Conservation (phyloP, 768 basidiomycete genomes). For the Gyrodon lividus region DNA sequence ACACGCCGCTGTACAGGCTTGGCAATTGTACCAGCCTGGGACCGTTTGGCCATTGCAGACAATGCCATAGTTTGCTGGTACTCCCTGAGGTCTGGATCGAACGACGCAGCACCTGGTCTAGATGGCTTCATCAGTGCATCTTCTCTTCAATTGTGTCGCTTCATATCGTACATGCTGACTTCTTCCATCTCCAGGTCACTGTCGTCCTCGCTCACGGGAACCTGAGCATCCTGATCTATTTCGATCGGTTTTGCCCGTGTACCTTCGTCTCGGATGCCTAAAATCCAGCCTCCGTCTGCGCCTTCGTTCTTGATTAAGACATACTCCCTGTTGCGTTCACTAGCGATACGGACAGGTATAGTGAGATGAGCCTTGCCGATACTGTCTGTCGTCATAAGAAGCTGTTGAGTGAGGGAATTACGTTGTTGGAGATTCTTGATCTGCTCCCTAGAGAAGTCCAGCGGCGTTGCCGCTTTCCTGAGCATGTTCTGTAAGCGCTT, state of each 20-base stretch:
- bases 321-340: conserved; percentile 93
- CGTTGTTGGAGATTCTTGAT: conserved; percentile 88
- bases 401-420: conserved; percentile 89
- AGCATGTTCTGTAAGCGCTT: conserved; percentile 92
- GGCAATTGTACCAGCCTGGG: conserved; percentile 31
- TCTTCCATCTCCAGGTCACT: conserved; percentile 80
- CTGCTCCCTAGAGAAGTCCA: conserved; percentile 97
- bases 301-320: conserved; percentile 92
- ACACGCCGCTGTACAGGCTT: conserved; percentile 36
- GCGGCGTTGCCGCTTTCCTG: conserved; percentile 67
- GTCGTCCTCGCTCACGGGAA: conserved; percentile 34
- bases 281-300: conserved; percentile 86
- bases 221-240: conserved; percentile 64
- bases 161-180: conserved; percentile 57
- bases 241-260: conserved; percentile 83
- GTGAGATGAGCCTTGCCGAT: conserved; percentile 88
- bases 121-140: conserved; percentile 12
- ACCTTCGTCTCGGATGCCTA: conserved; percentile 88
- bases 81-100: conserved; percentile 64
- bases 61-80: conserved; percentile 63
- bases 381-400: conserved; percentile 87
- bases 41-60: conserved; percentile 52
- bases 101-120: conserved; percentile 32
- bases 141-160: neutral
- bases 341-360: conserved; percentile 92